These are phyloP conservation scores for Salix brachista DNA, from an alignment of 345 rosid species.

Conservation along the genomic window DNA sequence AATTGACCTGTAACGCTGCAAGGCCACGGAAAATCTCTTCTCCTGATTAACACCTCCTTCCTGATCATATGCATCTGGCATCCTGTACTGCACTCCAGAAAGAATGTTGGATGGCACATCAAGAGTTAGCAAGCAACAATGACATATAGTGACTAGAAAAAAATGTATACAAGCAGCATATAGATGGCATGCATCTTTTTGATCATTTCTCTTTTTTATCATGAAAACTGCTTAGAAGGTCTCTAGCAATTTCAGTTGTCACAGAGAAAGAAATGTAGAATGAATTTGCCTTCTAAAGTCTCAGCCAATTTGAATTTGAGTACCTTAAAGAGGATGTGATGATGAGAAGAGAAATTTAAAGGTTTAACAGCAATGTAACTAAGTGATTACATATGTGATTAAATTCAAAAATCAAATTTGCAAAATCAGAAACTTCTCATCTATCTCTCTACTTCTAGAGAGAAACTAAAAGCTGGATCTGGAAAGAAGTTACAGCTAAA, in stretches of 20 bases:
- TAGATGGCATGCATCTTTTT: not conserved
- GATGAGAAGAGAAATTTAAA: too few species aligned
- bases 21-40: conserved; percentile 87
- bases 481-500: not conserved
- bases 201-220: too few species aligned
- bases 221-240: too few species aligned
- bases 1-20: conserved; percentile 79
- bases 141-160: not conserved
- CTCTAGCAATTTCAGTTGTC: too few species aligned
- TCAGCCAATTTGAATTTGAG: too few species aligned
- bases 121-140: not conserved
- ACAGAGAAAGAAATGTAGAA: too few species aligned
- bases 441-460: not conserved
- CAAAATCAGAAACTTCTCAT: not conserved
- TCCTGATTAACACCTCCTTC: conserved; percentile 84
- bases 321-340: too few species aligned
- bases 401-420: not conserved
- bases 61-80: conserved; percentile 96
- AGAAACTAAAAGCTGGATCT: not conserved
- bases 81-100: conserved; percentile 59
- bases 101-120: conserved; percentile 7
- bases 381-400: too few species aligned
- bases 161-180: not conserved
- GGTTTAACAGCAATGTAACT: too few species aligned
- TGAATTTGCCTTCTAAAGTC: too few species aligned